Percentiles rank a stretch among this genome's conserved stretches.
phyloP scores from a whole-genome alignment of 75 land plant species.

The Pinus taeda region DNA sequence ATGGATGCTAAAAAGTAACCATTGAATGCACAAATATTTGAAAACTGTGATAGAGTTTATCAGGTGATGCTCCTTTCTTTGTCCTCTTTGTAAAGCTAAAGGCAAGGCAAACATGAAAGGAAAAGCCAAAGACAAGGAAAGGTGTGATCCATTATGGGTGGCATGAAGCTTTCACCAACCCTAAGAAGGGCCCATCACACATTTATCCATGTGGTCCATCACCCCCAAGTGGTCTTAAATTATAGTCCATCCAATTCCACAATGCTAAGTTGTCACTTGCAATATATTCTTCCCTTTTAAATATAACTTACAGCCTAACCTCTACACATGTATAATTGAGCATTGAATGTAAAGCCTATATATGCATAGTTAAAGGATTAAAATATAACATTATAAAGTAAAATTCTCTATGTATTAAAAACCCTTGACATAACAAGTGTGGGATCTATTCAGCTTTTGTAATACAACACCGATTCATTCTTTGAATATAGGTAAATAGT shows the following conservation, averaged over 20 bases:
- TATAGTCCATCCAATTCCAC: background rate
- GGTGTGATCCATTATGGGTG: background rate
- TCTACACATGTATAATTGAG: no score
- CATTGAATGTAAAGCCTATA: no score
- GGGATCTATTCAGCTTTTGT: no score
- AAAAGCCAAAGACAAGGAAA: background rate
- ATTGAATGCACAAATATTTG: background rate
- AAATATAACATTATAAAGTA: no score
- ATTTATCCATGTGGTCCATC: background rate
- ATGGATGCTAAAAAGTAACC: background rate
- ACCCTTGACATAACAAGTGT: no score
- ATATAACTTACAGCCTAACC: no score
- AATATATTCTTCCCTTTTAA: no score
- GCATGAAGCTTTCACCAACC: background rate
- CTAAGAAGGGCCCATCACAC: background rate
- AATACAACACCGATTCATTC: no score
- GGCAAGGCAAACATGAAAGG: background rate
- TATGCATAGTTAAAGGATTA: no score
- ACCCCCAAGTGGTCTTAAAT: background rate
- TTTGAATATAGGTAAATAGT: no score
- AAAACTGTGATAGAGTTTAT: background rate
- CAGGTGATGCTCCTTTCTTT: background rate
- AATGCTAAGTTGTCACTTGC: background rate
- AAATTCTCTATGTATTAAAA: no score
- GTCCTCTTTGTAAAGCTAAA: constrained; percentile 4